These are phyloP conservation scores for Talaromyces albobiverticillius DNA, from an alignment of 2,329 filamentous ascomycete species.

Conservation along the genomic window DNA sequence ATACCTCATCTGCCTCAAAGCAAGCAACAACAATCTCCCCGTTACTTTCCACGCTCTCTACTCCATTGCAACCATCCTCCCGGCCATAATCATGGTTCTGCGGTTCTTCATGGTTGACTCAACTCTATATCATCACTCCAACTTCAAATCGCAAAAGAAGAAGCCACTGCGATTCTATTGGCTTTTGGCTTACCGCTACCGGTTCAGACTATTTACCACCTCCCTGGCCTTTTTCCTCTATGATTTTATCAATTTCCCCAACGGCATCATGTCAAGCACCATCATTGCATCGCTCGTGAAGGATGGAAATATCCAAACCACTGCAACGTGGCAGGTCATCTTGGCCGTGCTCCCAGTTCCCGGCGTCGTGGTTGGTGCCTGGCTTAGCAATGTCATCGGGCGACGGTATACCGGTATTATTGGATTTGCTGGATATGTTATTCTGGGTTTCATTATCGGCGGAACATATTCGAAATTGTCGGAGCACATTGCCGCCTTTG, in stretches of 20 bases:
- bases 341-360: conserved; percentile 32
- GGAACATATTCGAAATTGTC: conserved; percentile 27
- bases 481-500: conserved; percentile 29
- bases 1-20: conserved; percentile 34
- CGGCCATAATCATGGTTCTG: conserved; percentile 29
- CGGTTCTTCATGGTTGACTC: conserved; percentile 35
- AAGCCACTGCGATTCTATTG: conserved; percentile 23
- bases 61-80: conserved; percentile 31
- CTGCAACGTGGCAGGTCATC: conserved; percentile 35
- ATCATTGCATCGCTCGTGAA: conserved; percentile 33
- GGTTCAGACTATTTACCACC: conserved; percentile 27
- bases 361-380: conserved; percentile 32
- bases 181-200: conserved; percentile 27
- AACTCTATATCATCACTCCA: conserved; percentile 30
- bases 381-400: conserved; percentile 31
- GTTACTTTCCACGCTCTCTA: conserved; percentile 30
- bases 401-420: conserved; percentile 29
- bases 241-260: conserved; percentile 38
- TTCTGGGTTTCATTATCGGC: conserved; percentile 32
- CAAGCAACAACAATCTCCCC: conserved; percentile 32
- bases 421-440: conserved; percentile 27
- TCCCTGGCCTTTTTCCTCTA: conserved; percentile 36
- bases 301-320: conserved; percentile 30
- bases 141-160: conserved; percentile 27
- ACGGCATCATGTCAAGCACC: conserved; percentile 34